phyloP scores from a whole-genome alignment of 2,329 filamentous ascomycete genomes.

The Pestalotiopsis sp. region DNA sequence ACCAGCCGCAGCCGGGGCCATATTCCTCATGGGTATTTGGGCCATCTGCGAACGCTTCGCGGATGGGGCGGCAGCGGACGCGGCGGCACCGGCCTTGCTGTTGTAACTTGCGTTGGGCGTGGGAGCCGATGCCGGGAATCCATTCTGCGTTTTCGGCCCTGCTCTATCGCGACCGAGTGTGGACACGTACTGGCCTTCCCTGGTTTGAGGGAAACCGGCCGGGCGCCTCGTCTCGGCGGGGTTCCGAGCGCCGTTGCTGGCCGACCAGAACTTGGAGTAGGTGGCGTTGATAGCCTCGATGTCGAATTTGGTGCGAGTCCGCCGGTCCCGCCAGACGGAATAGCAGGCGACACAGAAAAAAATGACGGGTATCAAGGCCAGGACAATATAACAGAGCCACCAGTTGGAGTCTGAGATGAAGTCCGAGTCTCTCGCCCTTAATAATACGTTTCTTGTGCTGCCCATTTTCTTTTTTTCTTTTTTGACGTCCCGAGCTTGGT shows the following conservation, averaged over 20 bases:
- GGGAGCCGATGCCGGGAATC: neutral
- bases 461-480: neutral
- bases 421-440: neutral
- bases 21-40: neutral
- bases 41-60: neutral
- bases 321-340: conserved; percentile 20
- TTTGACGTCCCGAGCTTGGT: neutral
- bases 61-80: neutral
- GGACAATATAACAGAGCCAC: conserved; percentile 25
- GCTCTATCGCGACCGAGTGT: neutral
- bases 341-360: conserved; percentile 21
- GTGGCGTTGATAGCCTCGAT: conserved; percentile 23
- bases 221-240: neutral
- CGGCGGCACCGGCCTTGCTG: neutral
- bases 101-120: neutral
- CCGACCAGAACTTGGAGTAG: conserved; percentile 34
- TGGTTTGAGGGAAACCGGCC: neutral
- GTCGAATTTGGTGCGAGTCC: conserved; percentile 13
- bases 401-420: conserved; percentile 22
- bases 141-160: neutral
- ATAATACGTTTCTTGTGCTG: neutral
- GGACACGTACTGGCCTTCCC: neutral
- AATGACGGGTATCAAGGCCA: conserved; percentile 25
- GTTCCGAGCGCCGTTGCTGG: neutral
- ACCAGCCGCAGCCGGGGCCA: neutral